These are phyloP conservation scores for Spizellomyces punctatus DNA, from an alignment of 192 early-diverging fungal species.

Conservation along the genomic window DNA sequence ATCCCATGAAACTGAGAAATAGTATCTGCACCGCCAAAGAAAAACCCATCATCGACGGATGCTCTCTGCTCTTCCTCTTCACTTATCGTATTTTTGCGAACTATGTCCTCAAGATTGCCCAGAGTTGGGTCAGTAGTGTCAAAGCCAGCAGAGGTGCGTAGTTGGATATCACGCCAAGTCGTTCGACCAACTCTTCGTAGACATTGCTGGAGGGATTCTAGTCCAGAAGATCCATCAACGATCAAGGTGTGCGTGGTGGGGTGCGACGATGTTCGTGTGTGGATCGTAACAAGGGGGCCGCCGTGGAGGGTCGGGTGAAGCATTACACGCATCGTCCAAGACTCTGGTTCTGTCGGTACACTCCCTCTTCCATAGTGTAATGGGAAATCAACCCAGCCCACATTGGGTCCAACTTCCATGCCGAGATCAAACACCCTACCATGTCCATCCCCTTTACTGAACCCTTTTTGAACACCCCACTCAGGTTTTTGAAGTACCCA, in stretches of 20 bases:
- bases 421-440: conserved; percentile 7
- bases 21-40: conserved; percentile 2
- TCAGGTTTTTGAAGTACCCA: not conserved
- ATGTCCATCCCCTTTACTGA: not conserved
- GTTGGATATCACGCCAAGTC: not conserved
- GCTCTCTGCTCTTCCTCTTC: not conserved
- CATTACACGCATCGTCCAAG: not conserved
- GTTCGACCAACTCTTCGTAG: not conserved
- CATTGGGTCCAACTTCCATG: not conserved
- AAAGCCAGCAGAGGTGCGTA: not conserved
- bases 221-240: not conserved
- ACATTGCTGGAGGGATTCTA: conserved; percentile 7
- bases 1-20: conserved; percentile 5
- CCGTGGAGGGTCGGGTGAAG: conserved; percentile 7
- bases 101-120: not conserved
- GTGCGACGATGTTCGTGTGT: not conserved
- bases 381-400: not conserved
- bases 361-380: not conserved
- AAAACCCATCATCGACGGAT: not conserved
- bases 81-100: not conserved
- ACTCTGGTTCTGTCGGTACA: not conserved
- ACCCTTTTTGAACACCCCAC: not conserved
- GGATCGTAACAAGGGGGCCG: conserved; percentile 1
- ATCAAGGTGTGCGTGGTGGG: not conserved
- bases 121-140: not conserved